Percentiles rank a stretch among this genome's conserved stretches.
These are phyloP conservation scores for Vicia faba DNA, from an alignment of 306 rosid genomes.

Conservation along the genomic window DNA sequence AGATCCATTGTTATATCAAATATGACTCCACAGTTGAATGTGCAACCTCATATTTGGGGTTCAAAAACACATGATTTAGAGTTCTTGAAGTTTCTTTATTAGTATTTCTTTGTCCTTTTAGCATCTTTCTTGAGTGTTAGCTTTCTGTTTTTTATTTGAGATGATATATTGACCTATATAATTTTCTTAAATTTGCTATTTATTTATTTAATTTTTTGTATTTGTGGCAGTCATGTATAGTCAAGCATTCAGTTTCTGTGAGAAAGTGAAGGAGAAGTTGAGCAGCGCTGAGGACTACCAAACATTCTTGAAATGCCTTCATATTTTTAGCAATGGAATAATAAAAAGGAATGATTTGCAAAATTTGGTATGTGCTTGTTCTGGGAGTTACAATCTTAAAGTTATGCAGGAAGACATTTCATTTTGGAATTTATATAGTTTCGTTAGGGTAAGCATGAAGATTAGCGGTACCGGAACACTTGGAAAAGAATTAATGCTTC, in stretches of 20 bases:
- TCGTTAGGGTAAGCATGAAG: background rate
- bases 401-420: conserved; percentile 15
- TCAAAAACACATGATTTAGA: conserved; percentile 11
- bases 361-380: conserved; percentile 69
- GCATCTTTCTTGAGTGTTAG: conserved; percentile 26
- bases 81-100: conserved; percentile 30
- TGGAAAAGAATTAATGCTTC: conserved; percentile 2
- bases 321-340: conserved; percentile 85
- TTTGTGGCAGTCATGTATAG: conserved; percentile 71
- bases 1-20: conserved; percentile 9
- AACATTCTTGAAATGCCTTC: conserved; percentile 83
- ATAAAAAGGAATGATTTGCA: conserved; percentile 83
- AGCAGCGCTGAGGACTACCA: conserved; percentile 81
- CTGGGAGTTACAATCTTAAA: conserved; percentile 24
- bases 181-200: conserved; percentile 30
- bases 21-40: conserved; percentile 1
- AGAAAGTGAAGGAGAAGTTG: conserved; percentile 87
- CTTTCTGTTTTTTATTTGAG: conserved; percentile 23
- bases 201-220: conserved; percentile 27
- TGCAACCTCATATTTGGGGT: conserved; percentile 10
- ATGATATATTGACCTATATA: conserved; percentile 27
- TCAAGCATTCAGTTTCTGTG: conserved; percentile 81
- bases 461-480: conserved; percentile 6
- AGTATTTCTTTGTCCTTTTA: conserved; percentile 26
- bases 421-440: conserved; percentile 23